Conservation (phyloP, 2,329 filamentous ascomycete species). For the Domatiomyces catenatus region DNA sequence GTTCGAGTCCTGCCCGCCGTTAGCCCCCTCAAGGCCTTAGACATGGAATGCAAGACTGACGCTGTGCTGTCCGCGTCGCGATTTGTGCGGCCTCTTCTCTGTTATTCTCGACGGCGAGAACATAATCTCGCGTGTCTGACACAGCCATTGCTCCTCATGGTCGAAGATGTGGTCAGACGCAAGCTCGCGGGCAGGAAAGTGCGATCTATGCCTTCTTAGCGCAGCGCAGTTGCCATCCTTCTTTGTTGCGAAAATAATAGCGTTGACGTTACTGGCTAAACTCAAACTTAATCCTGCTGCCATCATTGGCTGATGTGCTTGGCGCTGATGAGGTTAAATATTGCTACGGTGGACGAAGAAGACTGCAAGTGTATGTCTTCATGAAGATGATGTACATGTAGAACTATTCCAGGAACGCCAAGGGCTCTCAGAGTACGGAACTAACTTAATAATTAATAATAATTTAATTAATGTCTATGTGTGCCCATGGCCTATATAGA, state of each 20-base stretch:
- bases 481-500: too few species aligned
- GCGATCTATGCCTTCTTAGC: background rate
- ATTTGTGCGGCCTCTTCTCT: conserved; percentile 31
- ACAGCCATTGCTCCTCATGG: conserved; percentile 19
- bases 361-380: background rate
- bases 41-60: conserved; percentile 18
- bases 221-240: background rate
- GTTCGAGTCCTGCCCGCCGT: conserved; percentile 37
- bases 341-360: background rate
- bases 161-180: background rate
- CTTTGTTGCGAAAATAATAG: background rate
- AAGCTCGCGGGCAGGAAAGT: background rate
- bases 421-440: too few species aligned
- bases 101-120: conserved; percentile 33
- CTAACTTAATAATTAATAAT: too few species aligned
- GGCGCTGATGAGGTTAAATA: background rate
- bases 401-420: too few species aligned
- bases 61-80: conserved; percentile 29
- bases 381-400: too few species aligned
- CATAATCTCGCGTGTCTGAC: conserved; percentile 34
- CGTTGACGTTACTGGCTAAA: background rate
- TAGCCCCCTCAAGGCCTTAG: conserved; percentile 3
- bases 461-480: too few species aligned
- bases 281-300: background rate
- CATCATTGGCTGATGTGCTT: background rate